Conservation (phyloP, 2,329 filamentous ascomycete species). For the Xylariales sp. region DNA sequence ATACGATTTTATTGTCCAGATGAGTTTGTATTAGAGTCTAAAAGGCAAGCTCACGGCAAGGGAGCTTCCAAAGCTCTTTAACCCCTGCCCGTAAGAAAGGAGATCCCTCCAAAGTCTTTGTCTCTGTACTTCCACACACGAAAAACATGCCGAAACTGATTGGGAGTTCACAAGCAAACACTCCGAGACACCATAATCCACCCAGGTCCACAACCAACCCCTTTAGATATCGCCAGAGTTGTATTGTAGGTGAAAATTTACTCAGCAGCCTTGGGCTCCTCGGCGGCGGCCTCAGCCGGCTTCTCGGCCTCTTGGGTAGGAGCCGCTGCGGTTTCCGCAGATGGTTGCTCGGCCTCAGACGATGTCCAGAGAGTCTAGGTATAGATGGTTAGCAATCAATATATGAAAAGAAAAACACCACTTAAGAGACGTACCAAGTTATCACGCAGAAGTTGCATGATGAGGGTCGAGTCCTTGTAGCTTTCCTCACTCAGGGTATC, state of each 20-base stretch:
- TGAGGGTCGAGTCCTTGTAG: constrained; percentile 99
- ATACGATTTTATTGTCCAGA: constrained; percentile 67
- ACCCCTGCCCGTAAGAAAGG: constrained; percentile 49
- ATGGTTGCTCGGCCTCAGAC: constrained; percentile 92
- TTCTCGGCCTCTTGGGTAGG: constrained; percentile 67
- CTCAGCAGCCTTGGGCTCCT: constrained; percentile 77
- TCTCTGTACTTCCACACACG: constrained; percentile 62
- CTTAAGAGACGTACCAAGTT: constrained; percentile 76
- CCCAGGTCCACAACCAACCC: constrained; percentile 59
- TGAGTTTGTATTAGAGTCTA: constrained; percentile 68
- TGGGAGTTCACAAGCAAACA: constrained; percentile 66
- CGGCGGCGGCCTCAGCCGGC: constrained; percentile 65
- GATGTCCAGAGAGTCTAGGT: constrained; percentile 97
- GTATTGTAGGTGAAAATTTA: constrained; percentile 58
- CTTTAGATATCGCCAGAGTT: constrained; percentile 56
- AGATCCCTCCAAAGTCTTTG: constrained; percentile 51
- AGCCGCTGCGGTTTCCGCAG: constrained; percentile 63
- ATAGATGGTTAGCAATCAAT: constrained; percentile 2
- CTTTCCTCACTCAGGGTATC: constrained; percentile 98
- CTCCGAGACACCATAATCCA: constrained; percentile 72
- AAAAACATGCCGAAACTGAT: constrained; percentile 60
- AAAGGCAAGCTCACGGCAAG: constrained; percentile 60
- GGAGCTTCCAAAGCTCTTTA: constrained; percentile 61
- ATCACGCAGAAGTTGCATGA: constrained; percentile 98
- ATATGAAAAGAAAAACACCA: not conserved